Percentiles rank a stretch among this genome's conserved stretches.
phyloP scores from a whole-genome alignment of 768 basidiomycete species.

The Psilocybe cyanescens region DNA sequence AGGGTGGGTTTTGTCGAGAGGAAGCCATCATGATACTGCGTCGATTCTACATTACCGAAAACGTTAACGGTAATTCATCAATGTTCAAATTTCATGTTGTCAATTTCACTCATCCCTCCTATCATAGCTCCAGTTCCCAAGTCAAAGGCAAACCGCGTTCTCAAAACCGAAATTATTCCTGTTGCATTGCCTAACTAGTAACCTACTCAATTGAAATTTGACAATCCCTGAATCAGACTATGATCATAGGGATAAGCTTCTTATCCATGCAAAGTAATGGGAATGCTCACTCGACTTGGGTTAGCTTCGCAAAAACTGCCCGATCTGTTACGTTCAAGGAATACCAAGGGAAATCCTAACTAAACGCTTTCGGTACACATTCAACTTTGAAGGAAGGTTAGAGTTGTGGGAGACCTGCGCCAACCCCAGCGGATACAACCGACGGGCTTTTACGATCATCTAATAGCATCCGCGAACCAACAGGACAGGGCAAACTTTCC shows the following conservation, averaged over 20 bases:
- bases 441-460: too few species aligned
- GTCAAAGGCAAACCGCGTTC: conserved; percentile 80
- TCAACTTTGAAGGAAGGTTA: neutral
- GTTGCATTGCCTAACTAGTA: neutral
- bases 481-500: neutral
- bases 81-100: conserved; percentile 7
- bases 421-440: neutral
- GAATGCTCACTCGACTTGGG: neutral
- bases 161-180: conserved; percentile 79
- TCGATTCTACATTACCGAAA: conserved; percentile 92
- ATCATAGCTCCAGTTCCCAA: conserved; percentile 84
- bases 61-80: conserved; percentile 71
- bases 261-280: neutral
- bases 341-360: neutral
- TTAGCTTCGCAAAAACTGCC: neutral
- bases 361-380: neutral
- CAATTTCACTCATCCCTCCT: conserved; percentile 15
- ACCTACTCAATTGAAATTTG: neutral
- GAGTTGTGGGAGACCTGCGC: neutral
- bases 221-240: neutral
- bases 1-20: conserved; percentile 76
- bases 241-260: neutral
- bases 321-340: neutral
- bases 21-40: conserved; percentile 88
- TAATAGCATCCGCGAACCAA: neutral